These are phyloP conservation scores for Escallonia rubra DNA, from an alignment of 129 eudicot species.

Conservation along the genomic window DNA sequence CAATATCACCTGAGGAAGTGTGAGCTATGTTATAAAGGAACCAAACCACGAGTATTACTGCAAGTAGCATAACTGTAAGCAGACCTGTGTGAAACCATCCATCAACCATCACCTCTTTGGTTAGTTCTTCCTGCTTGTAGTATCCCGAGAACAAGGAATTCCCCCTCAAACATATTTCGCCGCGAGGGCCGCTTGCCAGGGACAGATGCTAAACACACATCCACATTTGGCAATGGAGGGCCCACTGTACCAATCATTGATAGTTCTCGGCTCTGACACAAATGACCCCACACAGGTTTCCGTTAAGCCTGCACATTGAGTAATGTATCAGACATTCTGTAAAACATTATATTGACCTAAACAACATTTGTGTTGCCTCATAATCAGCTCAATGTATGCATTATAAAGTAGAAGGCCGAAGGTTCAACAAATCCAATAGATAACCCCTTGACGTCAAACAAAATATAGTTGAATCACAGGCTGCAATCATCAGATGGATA, in stretches of 20 bases:
- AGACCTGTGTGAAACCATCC: conserved; percentile 90
- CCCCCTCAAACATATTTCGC: conserved; percentile 77
- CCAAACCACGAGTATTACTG: neutral
- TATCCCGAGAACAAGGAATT: conserved; percentile 65
- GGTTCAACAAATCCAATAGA: too few species aligned
- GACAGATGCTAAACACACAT: conserved; percentile 72
- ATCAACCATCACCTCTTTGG: conserved; percentile 63
- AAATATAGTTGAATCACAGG: too few species aligned
- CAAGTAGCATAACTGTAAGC: neutral
- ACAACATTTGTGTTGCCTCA: neutral
- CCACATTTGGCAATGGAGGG: conserved; percentile 75
- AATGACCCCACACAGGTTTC: conserved; percentile 92
- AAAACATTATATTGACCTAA: conserved; percentile 1
- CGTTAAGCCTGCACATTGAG: conserved; percentile 53
- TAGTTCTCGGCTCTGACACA: conserved; percentile 57
- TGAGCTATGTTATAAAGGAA: conserved; percentile 6
- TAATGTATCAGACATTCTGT: conserved; percentile 1
- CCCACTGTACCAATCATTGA: conserved; percentile 80
- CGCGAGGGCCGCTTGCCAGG: conserved; percentile 52
- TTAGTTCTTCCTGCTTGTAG: conserved; percentile 74
- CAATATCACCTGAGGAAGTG: conserved; percentile 66
- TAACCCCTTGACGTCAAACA: too few species aligned
- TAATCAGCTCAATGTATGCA: neutral
- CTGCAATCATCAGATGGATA: neutral
- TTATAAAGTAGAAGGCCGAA: neutral